Conservation (phyloP, 345 rosid genomes). For the Heritiera littoralis region DNA sequence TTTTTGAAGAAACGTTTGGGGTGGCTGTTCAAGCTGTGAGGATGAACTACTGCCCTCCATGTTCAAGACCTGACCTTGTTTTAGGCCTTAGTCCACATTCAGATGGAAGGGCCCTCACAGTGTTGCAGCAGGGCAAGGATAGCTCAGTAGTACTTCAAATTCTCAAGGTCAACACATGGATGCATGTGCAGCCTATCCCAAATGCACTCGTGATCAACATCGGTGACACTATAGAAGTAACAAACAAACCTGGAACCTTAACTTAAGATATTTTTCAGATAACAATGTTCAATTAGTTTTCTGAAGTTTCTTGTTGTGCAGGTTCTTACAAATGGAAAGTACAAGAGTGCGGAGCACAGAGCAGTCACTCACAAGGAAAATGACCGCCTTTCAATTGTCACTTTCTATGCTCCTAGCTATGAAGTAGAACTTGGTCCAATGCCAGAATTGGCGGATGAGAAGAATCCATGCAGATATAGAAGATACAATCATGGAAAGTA, state of each 20-base stretch:
- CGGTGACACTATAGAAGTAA: conserved; percentile 89
- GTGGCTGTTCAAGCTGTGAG: conserved; percentile 88
- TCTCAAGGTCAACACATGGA: conserved; percentile 71
- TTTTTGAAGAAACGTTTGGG: conserved; percentile 77
- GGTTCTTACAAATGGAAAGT: conserved; percentile 93
- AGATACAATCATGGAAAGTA: conserved; percentile 91
- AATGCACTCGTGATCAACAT: conserved; percentile 80
- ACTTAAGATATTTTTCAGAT: neutral
- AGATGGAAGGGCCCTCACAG: conserved; percentile 97
- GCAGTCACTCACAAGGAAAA: conserved; percentile 74
- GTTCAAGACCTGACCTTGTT: conserved; percentile 94
- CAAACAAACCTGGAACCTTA: neutral
- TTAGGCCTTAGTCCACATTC: conserved; percentile 95
- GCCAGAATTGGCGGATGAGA: conserved; percentile 66
- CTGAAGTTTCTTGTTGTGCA: conserved; percentile 21
- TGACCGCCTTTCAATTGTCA: conserved; percentile 87
- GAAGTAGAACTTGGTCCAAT: conserved; percentile 81
- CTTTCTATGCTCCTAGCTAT: conserved; percentile 94
- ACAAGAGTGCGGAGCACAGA: conserved; percentile 94
- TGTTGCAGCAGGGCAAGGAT: conserved; percentile 73
- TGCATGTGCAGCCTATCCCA: conserved; percentile 62
- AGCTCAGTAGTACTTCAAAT: conserved; percentile 80
- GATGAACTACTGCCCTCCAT: conserved; percentile 97
- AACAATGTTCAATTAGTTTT: neutral
- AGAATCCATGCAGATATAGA: conserved; percentile 80